Evolutionary conservation across 2,329 filamentous ascomycete genomes (phyloP).

Genomic region (Sarocladium kiliense): DNA sequence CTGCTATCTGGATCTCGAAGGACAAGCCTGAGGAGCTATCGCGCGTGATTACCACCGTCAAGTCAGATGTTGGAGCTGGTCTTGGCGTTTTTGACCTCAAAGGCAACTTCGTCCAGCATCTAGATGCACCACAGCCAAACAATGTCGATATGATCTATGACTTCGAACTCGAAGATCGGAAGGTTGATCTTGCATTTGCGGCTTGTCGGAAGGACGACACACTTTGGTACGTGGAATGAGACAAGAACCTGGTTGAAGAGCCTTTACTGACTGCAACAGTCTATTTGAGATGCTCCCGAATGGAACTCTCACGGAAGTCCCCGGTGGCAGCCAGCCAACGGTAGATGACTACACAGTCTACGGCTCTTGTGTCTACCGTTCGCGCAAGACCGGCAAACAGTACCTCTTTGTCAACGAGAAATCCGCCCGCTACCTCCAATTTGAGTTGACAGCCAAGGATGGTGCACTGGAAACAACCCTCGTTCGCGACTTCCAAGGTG

Average conservation of each 20-base stretch:
- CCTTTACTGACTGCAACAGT: constrained; percentile 21
- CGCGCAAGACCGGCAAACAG: constrained; percentile 38
- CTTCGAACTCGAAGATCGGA: constrained; percentile 36
- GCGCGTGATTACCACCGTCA: constrained; percentile 47
- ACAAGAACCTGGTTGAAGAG: not conserved
- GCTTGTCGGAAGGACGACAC: constrained; percentile 47
- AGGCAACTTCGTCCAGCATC: constrained; percentile 40
- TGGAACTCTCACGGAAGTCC: constrained; percentile 35
- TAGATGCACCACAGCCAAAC: constrained; percentile 42
- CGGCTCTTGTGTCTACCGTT: constrained; percentile 47
- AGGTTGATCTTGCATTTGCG: constrained; percentile 43
- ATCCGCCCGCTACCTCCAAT: constrained; percentile 48
- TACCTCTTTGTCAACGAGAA: constrained; percentile 53
- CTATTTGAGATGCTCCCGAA: constrained; percentile 43
- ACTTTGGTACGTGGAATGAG: constrained; percentile 36
- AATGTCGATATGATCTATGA: constrained; percentile 51
- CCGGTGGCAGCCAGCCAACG: constrained; percentile 41
- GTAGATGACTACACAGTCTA: constrained; percentile 42
- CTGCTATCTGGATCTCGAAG: constrained; percentile 43
- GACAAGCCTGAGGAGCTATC: constrained; percentile 30
- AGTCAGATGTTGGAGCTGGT: constrained; percentile 42
- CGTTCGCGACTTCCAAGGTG: constrained; percentile 45
- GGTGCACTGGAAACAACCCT: constrained; percentile 39
- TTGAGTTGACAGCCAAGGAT: constrained; percentile 38
- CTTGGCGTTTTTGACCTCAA: constrained; percentile 43